Conservation (phyloP, 1,139 yeast genomes). For the Suzukiozyma palmioleophila region DNA sequence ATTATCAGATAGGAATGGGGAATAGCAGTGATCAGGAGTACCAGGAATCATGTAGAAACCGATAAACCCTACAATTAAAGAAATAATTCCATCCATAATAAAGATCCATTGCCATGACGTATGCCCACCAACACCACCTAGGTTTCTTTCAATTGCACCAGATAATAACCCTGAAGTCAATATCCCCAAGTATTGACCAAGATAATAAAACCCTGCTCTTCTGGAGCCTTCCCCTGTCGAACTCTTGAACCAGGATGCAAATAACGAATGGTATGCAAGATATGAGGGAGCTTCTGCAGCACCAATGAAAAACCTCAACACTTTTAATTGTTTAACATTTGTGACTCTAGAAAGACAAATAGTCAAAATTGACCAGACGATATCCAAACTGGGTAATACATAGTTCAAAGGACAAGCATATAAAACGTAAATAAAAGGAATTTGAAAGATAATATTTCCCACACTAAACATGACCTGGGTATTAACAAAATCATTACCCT, state of each 20-base stretch:
- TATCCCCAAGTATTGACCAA: conserved; percentile 58
- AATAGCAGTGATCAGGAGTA: conserved; percentile 57
- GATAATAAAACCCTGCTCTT: conserved; percentile 57
- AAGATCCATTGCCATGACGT: conserved; percentile 75
- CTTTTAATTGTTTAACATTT: conserved; percentile 47
- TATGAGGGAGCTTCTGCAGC: conserved; percentile 60
- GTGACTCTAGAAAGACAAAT: conserved; percentile 47
- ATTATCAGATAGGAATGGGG: conserved; percentile 55
- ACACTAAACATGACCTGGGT: conserved; percentile 56
- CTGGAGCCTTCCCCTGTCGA: conserved; percentile 52
- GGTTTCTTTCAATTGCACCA: conserved; percentile 48
- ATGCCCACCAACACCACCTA: conserved; percentile 47
- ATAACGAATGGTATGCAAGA: conserved; percentile 55
- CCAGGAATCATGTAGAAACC: conserved; percentile 68
- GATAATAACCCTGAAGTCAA: conserved; percentile 63
- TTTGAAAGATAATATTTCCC: conserved; percentile 57
- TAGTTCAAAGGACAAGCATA: conserved; percentile 50
- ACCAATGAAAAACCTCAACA: conserved; percentile 57
- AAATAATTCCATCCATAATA: conserved; percentile 60
- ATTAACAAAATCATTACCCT: conserved; percentile 62
- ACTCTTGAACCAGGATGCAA: conserved; percentile 57
- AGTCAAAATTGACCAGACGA: conserved; percentile 66
- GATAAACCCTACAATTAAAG: conserved; percentile 55
- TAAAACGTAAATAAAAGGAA: conserved; percentile 43
- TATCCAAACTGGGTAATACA: conserved; percentile 54